Conservation (phyloP, 257 asterid species). For the Rubia yunnanensis region DNA sequence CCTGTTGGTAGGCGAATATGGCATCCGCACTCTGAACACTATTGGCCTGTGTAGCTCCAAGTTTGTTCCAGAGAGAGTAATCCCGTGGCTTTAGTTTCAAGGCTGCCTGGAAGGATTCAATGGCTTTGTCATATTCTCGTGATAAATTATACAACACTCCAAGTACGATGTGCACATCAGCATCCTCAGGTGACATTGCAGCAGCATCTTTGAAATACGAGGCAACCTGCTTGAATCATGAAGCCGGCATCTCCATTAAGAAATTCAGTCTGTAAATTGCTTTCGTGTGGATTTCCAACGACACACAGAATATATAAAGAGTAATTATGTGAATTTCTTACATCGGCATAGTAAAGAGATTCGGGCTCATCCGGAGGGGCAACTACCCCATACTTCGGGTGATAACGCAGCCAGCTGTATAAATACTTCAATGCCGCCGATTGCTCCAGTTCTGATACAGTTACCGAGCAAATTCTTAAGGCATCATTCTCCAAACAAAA, state of each 20-base stretch:
- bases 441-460: constrained; percentile 84
- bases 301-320: not conserved
- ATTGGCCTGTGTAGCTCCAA: constrained; percentile 99
- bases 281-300: constrained; percentile 1
- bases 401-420: constrained; percentile 90
- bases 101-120: constrained; percentile 87
- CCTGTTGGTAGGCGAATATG: constrained; percentile 91
- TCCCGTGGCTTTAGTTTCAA: constrained; percentile 91
- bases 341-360: constrained; percentile 80
- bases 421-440: constrained; percentile 84
- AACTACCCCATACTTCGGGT: constrained; percentile 77
- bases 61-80: constrained; percentile 99
- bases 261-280: not conserved
- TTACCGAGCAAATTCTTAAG: constrained; percentile 5
- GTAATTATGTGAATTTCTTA: constrained; percentile 33
- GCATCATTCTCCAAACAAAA: not conserved
- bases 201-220: constrained; percentile 78
- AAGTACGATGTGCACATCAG: constrained; percentile 94
- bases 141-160: constrained; percentile 89
- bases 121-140: constrained; percentile 86
- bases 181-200: constrained; percentile 89
- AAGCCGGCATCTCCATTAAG: constrained; percentile 11
- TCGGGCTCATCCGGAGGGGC: constrained; percentile 65
- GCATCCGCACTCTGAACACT: constrained; percentile 98
- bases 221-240: constrained; percentile 53